Evolutionary conservation across 805 yeast species (phyloP), one percentile per base, ranked within the genome.

Genomic region (Metschnikowia dekortorum): DNA sequence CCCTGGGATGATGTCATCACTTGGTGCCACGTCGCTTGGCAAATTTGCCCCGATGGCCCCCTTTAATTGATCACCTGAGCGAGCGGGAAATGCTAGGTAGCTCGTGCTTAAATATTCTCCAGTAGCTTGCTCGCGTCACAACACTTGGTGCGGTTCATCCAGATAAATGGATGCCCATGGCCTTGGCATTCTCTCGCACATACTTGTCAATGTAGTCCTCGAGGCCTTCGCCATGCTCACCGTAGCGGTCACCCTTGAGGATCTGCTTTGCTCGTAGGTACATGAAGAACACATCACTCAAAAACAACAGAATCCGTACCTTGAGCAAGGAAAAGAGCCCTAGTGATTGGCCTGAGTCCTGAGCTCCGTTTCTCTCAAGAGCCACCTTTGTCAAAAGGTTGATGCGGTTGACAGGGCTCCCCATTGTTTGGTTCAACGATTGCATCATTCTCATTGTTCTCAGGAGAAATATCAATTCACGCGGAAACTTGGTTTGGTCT

Each of bases 391-490:
- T 87, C 48, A 87, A 70, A 30, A 84, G 61, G 51, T 82, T 83
- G 56, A 87, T 67, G 50, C 94, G 73, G 62, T 87, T 87, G n/a
- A 85, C 84, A 0, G 91, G 92, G 13, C 89, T 79, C 4, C 85
- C 88, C 61, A 79, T 80, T 34, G 69, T 69, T 55, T 80, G 81
- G 62, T 87, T 87, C 54, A 84, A 65, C 26, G 82, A 83, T 62
- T 86, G 92, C 46, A 87, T 76, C 71, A 87, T 85, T 52, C 91
- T 71, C 85, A 85, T 84, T 9, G 87, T 75, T 59, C 92, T 69
- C 48, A 85, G 81, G 6, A 87, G 67, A 57, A 87, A 86, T 16
- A 84, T 72, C 48, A 87, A 64, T 42, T 81, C 82, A 53, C 82
- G 65, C 2, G 95, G 95, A 60, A 87, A 82, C 63, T 79, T 78